Evolutionary conservation across 1,284 basidiomycete genomes (phyloP), one percentile per base, ranked within the genome.

Genomic region (Apiotrichum brassicae): DNA sequence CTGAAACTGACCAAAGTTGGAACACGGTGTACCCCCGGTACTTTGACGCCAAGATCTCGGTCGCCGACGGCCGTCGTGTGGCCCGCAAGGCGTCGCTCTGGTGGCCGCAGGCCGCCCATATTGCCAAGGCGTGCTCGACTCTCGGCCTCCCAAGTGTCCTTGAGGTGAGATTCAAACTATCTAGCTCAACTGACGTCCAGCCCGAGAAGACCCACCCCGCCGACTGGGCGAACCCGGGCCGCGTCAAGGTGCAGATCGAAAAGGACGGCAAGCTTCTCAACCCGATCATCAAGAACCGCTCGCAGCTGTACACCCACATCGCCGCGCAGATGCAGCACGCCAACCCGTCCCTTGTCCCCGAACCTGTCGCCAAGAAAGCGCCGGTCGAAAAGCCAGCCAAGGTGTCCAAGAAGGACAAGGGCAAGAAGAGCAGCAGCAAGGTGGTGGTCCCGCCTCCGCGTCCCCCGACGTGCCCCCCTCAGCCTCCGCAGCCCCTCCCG

Each of bases 221-320:
- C 51, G 93, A 97, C 69, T 97, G 93, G 92, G 91, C 88, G 66
- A 97, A 97, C 67, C 90, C 90, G 0, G 90, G 90, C 12, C 81
- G 93, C 32, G 87, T 97, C 54, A 84, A 91, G 59, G 87, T 97
- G 26, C 86, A 89, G 63, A 86, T 90, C 79, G 84, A 85, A 75
- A 84, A 85, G 64, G 86, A 94, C 46, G 83, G 87, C 0, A 76
- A 77, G 53, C 78, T 84, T 13, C 67, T 87, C 48, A 86, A 91
- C 66, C 76, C 81, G 1, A 72, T 76, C 22, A 82, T 94, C 62
- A 84, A 81, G 72, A 87, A 84, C 50, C 91, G 90, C 75, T 87
- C 91, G 68, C 83, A 87, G 60, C 77, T 94, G 2, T 78, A 90
- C 51, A 83, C 85, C 68, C 78, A 81, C 65, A 80, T 93, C 59